phyloP scores from a whole-genome alignment of 2,329 filamentous ascomycete genomes.

The Eutypa lata region DNA sequence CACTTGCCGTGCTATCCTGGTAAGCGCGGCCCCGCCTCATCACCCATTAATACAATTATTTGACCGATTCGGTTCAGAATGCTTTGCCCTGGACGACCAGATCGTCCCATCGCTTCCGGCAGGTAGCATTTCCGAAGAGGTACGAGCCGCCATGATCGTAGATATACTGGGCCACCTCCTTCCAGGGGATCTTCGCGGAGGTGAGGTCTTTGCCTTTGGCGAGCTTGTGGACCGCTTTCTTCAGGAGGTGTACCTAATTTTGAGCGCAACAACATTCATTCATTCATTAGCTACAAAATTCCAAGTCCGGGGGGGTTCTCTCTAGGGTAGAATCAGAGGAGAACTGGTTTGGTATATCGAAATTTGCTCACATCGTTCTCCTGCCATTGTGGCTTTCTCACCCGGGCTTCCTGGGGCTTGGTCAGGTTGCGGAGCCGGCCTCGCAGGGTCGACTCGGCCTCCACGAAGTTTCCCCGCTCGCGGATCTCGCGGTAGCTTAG shows the following conservation, averaged over 20 bases:
- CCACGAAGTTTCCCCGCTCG: constrained; percentile 48
- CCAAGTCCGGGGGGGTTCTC: too few species aligned
- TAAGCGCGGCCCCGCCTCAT: not conserved
- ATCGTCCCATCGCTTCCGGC: constrained; percentile 55
- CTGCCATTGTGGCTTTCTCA: constrained; percentile 65
- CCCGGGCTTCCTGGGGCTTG: constrained; percentile 58
- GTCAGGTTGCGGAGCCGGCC: constrained; percentile 65
- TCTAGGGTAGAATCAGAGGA: too few species aligned
- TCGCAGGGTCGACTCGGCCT: constrained; percentile 70
- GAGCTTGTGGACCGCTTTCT: constrained; percentile 38
- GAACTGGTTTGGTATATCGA: too few species aligned
- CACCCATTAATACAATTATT: not conserved
- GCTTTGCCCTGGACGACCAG: constrained; percentile 27
- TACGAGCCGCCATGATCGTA: constrained; percentile 51
- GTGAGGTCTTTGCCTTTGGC: constrained; percentile 26
- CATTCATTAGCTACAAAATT: too few species aligned
- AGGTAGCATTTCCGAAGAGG: constrained; percentile 56
- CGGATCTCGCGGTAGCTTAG: constrained; percentile 66
- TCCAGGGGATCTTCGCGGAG: constrained; percentile 50
- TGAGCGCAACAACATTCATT: not conserved
- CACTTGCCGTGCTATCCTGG: not conserved
- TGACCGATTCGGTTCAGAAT: not conserved
- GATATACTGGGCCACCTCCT: constrained; percentile 54
- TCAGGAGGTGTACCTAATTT: constrained; percentile 42
- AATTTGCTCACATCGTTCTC: constrained; percentile 59